Percentiles rank a stretch among this genome's conserved stretches.
These are phyloP conservation scores for Cinnamomum micranthum DNA, from an alignment of 164 flowering plant genomes.

Conservation along the genomic window DNA sequence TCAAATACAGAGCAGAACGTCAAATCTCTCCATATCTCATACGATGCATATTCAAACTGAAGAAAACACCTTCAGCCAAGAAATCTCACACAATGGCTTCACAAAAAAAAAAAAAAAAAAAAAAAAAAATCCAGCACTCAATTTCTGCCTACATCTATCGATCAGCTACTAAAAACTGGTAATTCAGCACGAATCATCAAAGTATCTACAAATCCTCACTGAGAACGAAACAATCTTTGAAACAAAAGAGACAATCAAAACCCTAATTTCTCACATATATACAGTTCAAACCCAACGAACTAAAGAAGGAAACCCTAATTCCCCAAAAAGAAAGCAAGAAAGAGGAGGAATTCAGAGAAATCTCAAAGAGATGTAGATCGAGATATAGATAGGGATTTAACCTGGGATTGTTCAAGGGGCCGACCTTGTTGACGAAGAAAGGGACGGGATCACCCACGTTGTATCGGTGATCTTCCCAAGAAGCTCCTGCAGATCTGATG, in stretches of 20 bases:
- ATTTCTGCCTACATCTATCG: too few species aligned
- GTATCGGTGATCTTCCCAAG: conserved; percentile 1
- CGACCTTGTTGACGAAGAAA: conserved; percentile 9
- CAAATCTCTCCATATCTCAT: too few species aligned
- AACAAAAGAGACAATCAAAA: neutral
- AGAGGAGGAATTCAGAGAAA: neutral
- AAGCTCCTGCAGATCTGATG: neutral
- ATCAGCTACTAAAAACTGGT: too few species aligned
- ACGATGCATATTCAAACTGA: too few species aligned
- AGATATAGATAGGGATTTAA: neutral
- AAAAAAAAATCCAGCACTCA: too few species aligned
- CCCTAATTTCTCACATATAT: neutral
- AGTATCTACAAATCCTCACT: too few species aligned
- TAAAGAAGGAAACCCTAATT: neutral
- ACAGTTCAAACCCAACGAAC: neutral
- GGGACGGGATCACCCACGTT: conserved; percentile 4
- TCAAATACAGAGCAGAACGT: too few species aligned
- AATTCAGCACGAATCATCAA: too few species aligned
- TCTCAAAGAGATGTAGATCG: neutral
- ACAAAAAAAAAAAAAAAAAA: too few species aligned
- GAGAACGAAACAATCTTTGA: too few species aligned
- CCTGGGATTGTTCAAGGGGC: conserved; percentile 12
- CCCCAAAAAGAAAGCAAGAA: neutral
- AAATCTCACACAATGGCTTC: too few species aligned
- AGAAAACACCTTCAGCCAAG: too few species aligned